Evolutionary conservation across 768 basidiomycete species (phyloP).

Genomic region (Lentinula lateritia): DNA sequence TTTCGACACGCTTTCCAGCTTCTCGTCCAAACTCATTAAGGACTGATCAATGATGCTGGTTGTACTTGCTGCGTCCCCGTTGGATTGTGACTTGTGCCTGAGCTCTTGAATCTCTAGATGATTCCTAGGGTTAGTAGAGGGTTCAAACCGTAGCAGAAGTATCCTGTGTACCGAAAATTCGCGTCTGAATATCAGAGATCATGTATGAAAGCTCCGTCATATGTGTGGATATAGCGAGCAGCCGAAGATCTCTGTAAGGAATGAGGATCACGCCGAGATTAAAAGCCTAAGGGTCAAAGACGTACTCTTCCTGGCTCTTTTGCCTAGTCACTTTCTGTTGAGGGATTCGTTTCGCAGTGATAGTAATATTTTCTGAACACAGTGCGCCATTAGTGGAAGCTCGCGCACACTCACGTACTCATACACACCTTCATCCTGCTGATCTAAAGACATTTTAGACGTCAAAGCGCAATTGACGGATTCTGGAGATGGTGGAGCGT

Average conservation of each 20-base stretch:
- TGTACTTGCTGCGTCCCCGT: slow-evolving; percentile 49
- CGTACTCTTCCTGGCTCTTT: slow-evolving; percentile 65
- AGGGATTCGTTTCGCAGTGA: slow-evolving; percentile 49
- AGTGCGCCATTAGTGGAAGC: background rate
- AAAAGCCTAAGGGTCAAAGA: slow-evolving; percentile 9
- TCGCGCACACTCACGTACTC: background rate
- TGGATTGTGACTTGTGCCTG: slow-evolving; percentile 77
- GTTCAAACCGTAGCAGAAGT: background rate
- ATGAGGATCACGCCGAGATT: slow-evolving; percentile 11
- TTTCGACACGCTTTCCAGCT: slow-evolving; percentile 64
- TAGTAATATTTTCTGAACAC: slow-evolving; percentile 63
- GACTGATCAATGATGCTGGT: slow-evolving; percentile 77
- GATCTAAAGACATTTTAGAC: slow-evolving; percentile 48
- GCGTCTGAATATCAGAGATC: slow-evolving; percentile 86
- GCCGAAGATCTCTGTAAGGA: slow-evolving; percentile 57
- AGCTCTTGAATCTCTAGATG: slow-evolving; percentile 84
- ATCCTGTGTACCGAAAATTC: slow-evolving; percentile 66
- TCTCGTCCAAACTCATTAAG: slow-evolving; percentile 73
- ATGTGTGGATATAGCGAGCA: slow-evolving; percentile 76
- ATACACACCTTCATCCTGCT: slow-evolving; percentile 48
- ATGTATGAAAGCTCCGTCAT: slow-evolving; percentile 85
- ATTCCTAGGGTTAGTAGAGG: background rate
- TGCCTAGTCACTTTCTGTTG: slow-evolving; percentile 44
- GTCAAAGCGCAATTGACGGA: slow-evolving; percentile 42
- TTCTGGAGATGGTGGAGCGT: slow-evolving; percentile 30